phyloP scores from a whole-genome alignment of 257 asterid genomes.

The Mentha longifolia region DNA sequence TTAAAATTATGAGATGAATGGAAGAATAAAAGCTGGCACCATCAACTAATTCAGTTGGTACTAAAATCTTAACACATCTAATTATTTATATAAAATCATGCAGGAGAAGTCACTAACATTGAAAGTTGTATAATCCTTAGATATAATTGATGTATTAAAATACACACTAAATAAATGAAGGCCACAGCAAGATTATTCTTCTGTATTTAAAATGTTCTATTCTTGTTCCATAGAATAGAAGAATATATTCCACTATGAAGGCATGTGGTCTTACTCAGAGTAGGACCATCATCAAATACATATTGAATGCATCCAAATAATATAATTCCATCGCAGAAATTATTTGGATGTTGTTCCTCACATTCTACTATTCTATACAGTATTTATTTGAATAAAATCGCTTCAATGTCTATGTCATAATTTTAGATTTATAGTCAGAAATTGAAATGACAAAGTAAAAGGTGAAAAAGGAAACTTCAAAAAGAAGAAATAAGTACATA shows the following conservation, averaged over 20 bases:
- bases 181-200: background rate
- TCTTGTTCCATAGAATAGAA: too few relatives aligned
- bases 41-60: conserved; percentile 1
- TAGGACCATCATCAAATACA: conserved; percentile 21
- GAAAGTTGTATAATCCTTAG: background rate
- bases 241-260: background rate
- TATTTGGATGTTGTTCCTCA: background rate
- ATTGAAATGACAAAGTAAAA: background rate
- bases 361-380: background rate
- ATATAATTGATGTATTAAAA: conserved; percentile 11
- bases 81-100: background rate
- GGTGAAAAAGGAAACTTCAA: too few relatives aligned
- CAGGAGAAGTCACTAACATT: background rate
- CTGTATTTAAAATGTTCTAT: conserved; percentile 4
- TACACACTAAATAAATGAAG: background rate
- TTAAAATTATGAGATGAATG: background rate
- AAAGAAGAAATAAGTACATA: too few relatives aligned
- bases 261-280: conserved; percentile 21
- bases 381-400: background rate
- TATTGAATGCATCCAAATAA: background rate
- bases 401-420: background rate
- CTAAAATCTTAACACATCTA: conserved; percentile 4
- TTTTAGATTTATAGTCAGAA: background rate
- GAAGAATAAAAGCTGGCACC: conserved; percentile 6
- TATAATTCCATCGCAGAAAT: conserved; percentile 8